Percentiles rank a stretch among this genome's conserved stretches.
Conservation (phyloP, 345 rosid species). For the Hypericum androsaemum region DNA sequence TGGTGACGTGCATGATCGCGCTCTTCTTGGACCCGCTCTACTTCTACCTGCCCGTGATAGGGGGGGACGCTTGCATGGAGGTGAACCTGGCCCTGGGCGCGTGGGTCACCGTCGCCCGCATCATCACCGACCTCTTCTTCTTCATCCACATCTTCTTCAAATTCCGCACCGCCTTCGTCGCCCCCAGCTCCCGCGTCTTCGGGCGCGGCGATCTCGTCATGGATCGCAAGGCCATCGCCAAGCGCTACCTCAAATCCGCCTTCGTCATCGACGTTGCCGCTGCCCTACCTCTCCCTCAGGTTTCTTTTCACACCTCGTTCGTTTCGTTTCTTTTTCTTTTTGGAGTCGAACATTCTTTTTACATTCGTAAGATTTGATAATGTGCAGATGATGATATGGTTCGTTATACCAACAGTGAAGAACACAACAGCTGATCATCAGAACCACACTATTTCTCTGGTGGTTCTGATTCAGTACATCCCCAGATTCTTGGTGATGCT, state of each 20-base stretch:
- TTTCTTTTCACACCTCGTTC: constrained; percentile 5
- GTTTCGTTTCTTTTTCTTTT: too few relatives aligned
- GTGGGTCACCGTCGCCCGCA: constrained; percentile 52
- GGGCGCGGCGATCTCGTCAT: constrained; percentile 77
- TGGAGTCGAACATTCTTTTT: too few relatives aligned
- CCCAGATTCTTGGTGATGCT: constrained; percentile 66
- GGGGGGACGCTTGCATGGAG: constrained; percentile 42
- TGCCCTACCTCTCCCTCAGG: constrained; percentile 89
- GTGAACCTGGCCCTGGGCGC: constrained; percentile 38
- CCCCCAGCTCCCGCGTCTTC: constrained; percentile 60
- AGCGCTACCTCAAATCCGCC: constrained; percentile 48
- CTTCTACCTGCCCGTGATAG: constrained; percentile 58
- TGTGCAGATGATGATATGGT: constrained; percentile 74
- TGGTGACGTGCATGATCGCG: constrained; percentile 52
- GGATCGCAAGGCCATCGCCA: constrained; percentile 55
- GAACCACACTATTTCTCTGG: constrained; percentile 63
- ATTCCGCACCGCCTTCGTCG: constrained; percentile 62
- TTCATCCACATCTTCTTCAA: constrained; percentile 54
- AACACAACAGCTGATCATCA: constrained; percentile 31
- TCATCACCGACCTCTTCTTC: constrained; percentile 54
- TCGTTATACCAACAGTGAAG: constrained; percentile 52
- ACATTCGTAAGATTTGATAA: too few relatives aligned
- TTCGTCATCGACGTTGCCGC: constrained; percentile 57
- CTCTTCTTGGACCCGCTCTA: constrained; percentile 79
- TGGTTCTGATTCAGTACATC: constrained; percentile 68